Evolutionary conservation across 768 basidiomycete genomes (phyloP), one percentile per base, ranked within the genome.

Genomic region (Punctularia strigosozonata): DNA sequence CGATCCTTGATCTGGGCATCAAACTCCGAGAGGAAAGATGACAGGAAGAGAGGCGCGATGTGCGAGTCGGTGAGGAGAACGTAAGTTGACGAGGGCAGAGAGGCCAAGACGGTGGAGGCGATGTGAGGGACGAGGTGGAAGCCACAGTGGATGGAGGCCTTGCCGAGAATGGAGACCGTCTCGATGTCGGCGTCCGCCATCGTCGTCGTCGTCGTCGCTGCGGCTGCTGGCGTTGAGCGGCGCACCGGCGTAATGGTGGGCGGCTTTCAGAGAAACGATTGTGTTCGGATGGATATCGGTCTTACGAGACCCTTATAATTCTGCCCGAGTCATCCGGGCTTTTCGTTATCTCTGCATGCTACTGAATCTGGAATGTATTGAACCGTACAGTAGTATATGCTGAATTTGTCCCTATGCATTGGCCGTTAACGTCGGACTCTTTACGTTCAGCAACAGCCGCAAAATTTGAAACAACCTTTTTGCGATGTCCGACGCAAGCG

Each of bases 51-150:
- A 4, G 68, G 69, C 0, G 88, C 89, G 53, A 99, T 76, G 60
- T 90, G 79, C 20, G 83, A 80, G 63, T 98, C 95, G 21, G 94
- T 97, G 55, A 98, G 60, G 48, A 99, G 71, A 51, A 89, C 83
- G 60, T 98, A 98, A 33, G 83, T 75, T 1, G 89, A 84, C 0
- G 90, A 82, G 3, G 79, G 68, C 18, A 91, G 69, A 1, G 73
- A 71, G 3, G 65, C 54, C 41, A 87, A 62, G 43, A 92, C 75
- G 14, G 84, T 94, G 28, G 60, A 47, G 32, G 71, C 75, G 61
- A 94, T 86, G 71, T 98, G 84, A 54, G 83, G 75, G 46, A 86
- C 69, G 41, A 99, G 76, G 57, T 90, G 90, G 52, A 97, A 92
- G 25, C 92, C 92, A 50, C 86, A 87, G 57, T 91, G 92, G 47